A percentile compares a stretch with the other conserved stretches of the same genome.
These are phyloP conservation scores for Fonsecaea multimorphosa DNA, from an alignment of 2,329 filamentous ascomycete species.

Conservation along the genomic window DNA sequence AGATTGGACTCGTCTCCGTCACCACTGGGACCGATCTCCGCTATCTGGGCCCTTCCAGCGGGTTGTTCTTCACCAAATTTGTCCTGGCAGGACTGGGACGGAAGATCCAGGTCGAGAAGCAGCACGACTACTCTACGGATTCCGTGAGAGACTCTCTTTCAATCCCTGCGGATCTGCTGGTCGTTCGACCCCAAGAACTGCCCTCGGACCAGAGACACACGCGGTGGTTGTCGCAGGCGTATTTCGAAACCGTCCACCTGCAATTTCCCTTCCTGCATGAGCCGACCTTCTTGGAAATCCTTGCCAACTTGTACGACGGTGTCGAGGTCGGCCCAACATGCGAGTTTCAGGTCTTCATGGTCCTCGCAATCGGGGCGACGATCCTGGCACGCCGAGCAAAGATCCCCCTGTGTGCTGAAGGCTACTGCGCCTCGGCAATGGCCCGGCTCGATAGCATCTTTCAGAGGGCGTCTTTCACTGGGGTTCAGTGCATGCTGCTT, in stretches of 20 bases:
- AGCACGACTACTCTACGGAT: neutral
- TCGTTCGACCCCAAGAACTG: neutral
- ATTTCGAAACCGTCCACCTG: constrained; percentile 11
- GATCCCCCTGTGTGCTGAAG: constrained; percentile 8
- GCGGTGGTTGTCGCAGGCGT: constrained; percentile 6
- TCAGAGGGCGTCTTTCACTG: constrained; percentile 3
- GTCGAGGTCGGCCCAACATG: neutral
- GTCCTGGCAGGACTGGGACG: constrained; percentile 13
- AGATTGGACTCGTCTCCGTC: constrained; percentile 15
- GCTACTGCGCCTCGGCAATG: constrained; percentile 14
- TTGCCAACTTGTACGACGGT: constrained; percentile 5
- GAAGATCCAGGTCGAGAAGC: constrained; percentile 1
- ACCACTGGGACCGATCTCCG: constrained; percentile 9
- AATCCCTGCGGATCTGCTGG: neutral
- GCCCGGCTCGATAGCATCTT: constrained; percentile 2
- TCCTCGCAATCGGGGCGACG: constrained; percentile 12
- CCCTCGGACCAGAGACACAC: constrained; percentile 12
- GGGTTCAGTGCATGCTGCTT: constrained; percentile 11
- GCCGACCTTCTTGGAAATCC: neutral
- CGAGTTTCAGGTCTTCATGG: constrained; percentile 18
- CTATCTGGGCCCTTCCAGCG: constrained; percentile 13
- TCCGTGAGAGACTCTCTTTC: neutral
- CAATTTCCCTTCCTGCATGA: constrained; percentile 13
- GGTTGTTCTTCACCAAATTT: constrained; percentile 15
- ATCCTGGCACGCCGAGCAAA: constrained; percentile 14